Base-by-base conservation (phyloP, 2,329 filamentous ascomycete genomes). In the Colletotrichum destructivum region DNA sequence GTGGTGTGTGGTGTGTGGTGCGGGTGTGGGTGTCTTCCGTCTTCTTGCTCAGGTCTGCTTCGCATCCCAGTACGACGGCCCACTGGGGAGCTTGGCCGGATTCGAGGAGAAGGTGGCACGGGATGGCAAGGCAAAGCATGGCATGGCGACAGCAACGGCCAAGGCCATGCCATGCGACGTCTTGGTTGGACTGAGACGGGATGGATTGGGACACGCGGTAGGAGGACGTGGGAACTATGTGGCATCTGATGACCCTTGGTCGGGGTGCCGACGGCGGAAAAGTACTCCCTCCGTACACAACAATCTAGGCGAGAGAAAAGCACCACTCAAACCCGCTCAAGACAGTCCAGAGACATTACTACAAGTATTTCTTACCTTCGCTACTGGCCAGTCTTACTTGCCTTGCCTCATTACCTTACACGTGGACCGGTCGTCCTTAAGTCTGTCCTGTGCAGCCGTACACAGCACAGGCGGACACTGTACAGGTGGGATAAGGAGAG, bases 101-200 rank as follows among this genome's bases (percentile, higher is more conserved):
- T 40, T 63, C 68, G 54, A 49, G 55, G 63, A 71, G 64, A 55
- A 62, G 47, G 47, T 61, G 68, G 38, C 38, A 70, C 63, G 35
- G 54, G 38, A 66, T 49, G 52, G 54, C 52, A 57, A 23, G 21
- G 44, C 55, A 66, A 54, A 55, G 46, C 52, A 57, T 35, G 21
- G 51, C 55, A 61, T 60, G 62, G 46, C 26, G 47, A 55, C 38
- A 44, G 31, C 55, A 31, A 31, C 23, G 62, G 62, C 49, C 40
- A 15, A n/a, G 7, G 44, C 60, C 44, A 35, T 52, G 46, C 46
- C 44, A 35, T 52, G 46, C 46, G 46, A 52, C 21, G 31, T 57
- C 6, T 21, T 57, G 55, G 38, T 42, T 49, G 52, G 52, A 55
- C 18, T 35, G 46, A 6, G 40, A 57, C 55, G 42, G 42, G 44